Conservation (phyloP, 208 protist genomes). For the Trypanosoma rangeli region DNA sequence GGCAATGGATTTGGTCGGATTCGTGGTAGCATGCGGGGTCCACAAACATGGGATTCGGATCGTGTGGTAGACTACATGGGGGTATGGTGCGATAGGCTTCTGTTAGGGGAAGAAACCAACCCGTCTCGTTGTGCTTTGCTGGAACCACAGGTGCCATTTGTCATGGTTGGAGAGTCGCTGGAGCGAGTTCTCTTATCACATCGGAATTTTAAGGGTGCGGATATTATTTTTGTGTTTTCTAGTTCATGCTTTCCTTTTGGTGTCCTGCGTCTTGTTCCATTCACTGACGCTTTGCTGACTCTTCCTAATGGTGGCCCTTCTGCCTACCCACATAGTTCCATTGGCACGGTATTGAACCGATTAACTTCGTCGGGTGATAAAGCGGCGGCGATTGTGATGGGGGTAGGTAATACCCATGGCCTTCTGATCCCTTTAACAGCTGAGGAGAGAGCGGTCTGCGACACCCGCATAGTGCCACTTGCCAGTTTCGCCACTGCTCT, state of each 20-base stretch:
- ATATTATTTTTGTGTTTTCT: conserved; percentile 64
- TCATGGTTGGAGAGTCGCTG: conserved; percentile 53
- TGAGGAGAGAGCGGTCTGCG: conserved; percentile 30
- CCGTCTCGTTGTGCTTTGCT: conserved; percentile 68
- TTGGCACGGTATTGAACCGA: conserved; percentile 24
- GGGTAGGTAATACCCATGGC: conserved; percentile 41
- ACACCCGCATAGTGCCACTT: conserved; percentile 43
- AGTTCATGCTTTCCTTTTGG: conserved; percentile 49
- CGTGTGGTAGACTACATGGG: conserved; percentile 68
- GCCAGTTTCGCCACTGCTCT: conserved; percentile 59
- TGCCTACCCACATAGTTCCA: neutral
- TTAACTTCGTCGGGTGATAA: conserved; percentile 14
- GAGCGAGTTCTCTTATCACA: conserved; percentile 57
- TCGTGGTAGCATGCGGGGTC: conserved; percentile 30
- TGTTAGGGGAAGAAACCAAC: conserved; percentile 58
- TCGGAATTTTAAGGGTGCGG: conserved; percentile 34
- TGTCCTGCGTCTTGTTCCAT: conserved; percentile 34
- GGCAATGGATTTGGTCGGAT: conserved; percentile 1
- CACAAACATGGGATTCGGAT: conserved; percentile 79
- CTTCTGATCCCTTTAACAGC: conserved; percentile 26
- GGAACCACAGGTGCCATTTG: conserved; percentile 50
- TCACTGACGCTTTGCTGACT: conserved; percentile 20
- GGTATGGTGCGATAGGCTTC: conserved; percentile 81
- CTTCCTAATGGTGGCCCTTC: neutral
- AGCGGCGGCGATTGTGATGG: conserved; percentile 38